These are phyloP conservation scores for Cyclocybe cylindracea DNA, from an alignment of 768 basidiomycete genomes.

Conservation along the genomic window DNA sequence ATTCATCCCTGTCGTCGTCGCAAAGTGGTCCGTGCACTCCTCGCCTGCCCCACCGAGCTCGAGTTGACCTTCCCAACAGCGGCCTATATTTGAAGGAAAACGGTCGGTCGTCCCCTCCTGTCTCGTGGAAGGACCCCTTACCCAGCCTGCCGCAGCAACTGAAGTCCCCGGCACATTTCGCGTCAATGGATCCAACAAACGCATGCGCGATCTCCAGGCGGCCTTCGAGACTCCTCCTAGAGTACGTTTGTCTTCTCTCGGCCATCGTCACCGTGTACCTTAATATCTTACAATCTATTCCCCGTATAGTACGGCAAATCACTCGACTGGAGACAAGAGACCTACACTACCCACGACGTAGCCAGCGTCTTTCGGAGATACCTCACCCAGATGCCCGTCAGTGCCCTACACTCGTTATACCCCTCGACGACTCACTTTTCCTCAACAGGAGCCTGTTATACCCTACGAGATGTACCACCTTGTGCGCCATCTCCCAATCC, in stretches of 20 bases:
- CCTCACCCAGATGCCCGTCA: slow-evolving; percentile 93
- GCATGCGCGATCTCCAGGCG: slow-evolving; percentile 94
- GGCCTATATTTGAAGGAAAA: slow-evolving; percentile 95
- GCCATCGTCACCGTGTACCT: neutral
- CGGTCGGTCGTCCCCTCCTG: slow-evolving; percentile 44
- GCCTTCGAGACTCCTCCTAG: slow-evolving; percentile 87
- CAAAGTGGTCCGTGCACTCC: slow-evolving; percentile 73
- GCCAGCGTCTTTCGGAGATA: slow-evolving; percentile 96
- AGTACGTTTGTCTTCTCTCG: slow-evolving; percentile 41
- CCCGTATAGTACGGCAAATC: slow-evolving; percentile 82
- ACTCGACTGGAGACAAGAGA: slow-evolving; percentile 85
- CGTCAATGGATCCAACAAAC: slow-evolving; percentile 91
- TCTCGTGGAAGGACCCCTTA: neutral
- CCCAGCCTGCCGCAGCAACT: slow-evolving; percentile 53
- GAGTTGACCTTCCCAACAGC: slow-evolving; percentile 38
- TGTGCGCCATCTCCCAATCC: slow-evolving; percentile 46
- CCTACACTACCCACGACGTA: slow-evolving; percentile 94
- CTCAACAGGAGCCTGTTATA: slow-evolving; percentile 85
- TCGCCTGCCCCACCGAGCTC: slow-evolving; percentile 1
- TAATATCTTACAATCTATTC: slow-evolving; percentile 5
- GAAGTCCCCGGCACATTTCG: slow-evolving; percentile 94
- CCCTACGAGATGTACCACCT: slow-evolving; percentile 87
- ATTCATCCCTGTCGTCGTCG: slow-evolving; percentile 95
- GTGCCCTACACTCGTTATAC: slow-evolving; percentile 30
- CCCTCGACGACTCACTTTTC: slow-evolving; percentile 4